A percentile compares a stretch with the other conserved stretches of the same genome.
Conservation (phyloP, 164 flowering plant genomes). For the Sedum album region DNA sequence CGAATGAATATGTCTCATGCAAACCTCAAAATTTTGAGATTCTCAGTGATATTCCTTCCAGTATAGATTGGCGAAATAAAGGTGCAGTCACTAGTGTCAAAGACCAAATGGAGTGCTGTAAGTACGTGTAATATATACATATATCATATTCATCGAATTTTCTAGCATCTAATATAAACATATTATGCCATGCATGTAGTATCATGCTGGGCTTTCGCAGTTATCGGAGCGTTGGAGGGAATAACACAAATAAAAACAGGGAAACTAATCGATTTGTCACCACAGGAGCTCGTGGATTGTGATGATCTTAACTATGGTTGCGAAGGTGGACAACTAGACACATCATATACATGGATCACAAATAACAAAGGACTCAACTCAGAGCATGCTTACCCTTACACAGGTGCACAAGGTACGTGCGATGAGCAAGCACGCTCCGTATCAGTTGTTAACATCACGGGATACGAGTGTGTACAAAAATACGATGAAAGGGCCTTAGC, state of each 20-base stretch:
- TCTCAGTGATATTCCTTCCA: background rate
- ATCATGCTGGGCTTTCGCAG: slow-evolving; percentile 25
- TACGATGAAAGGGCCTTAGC: slow-evolving; percentile 12
- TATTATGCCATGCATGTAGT: background rate
- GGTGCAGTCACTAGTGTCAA: too few relatives aligned
- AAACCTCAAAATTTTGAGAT: background rate
- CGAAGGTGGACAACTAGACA: slow-evolving; percentile 9
- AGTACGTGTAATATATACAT: too few relatives aligned
- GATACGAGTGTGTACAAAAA: background rate
- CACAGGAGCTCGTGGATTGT: slow-evolving; percentile 21
- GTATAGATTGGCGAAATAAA: slow-evolving; percentile 14
- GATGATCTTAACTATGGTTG: slow-evolving; percentile 8
- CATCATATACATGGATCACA: slow-evolving; percentile 1
- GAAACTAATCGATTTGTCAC: slow-evolving; percentile 13
- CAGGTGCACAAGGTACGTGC: background rate
- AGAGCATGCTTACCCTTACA: slow-evolving; percentile 11
- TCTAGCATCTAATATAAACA: too few relatives aligned
- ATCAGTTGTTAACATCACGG: slow-evolving; percentile 4
- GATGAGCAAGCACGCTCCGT: background rate
- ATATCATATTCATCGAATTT: too few relatives aligned
- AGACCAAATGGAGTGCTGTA: slow-evolving; percentile 8
- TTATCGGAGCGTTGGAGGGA: slow-evolving; percentile 24
- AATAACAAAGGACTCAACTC: slow-evolving; percentile 9
- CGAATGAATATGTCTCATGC: background rate
- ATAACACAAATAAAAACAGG: slow-evolving; percentile 13